Evolutionary conservation across 2,329 filamentous ascomycete species (phyloP).

Genomic region (Thelonectria rubi): DNA sequence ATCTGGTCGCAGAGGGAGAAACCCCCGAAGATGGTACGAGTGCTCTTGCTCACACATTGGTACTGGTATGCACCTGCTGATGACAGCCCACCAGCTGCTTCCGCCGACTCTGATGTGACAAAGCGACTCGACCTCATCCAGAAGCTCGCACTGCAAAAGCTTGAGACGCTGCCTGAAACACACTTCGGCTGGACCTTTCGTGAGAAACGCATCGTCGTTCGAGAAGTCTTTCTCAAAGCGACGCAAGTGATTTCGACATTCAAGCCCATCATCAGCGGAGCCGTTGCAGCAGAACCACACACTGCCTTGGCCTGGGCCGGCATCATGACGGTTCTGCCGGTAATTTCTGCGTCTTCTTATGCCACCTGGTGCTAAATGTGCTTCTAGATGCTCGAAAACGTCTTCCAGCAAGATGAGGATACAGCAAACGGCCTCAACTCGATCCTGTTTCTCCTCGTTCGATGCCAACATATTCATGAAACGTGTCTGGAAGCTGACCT

Average conservation of each 20-base stretch:
- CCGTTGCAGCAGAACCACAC: conserved; percentile 15
- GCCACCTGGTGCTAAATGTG: not conserved
- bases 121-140: not conserved
- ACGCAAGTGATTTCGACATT: conserved; percentile 7
- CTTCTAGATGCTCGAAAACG: conserved; percentile 2
- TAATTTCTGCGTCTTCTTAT: not conserved
- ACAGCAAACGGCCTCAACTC: conserved; percentile 9
- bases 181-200: not conserved
- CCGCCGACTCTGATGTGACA: not conserved
- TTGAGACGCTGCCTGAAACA: not conserved
- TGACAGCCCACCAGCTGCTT: not conserved
- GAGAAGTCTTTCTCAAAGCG: conserved; percentile 8
- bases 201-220: conserved; percentile 3
- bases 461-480: conserved; percentile 14
- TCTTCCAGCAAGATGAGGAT: conserved; percentile 13
- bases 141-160: not conserved
- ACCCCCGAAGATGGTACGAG: not conserved
- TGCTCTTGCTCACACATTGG: not conserved
- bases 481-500: not conserved
- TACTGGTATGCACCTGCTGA: no score
- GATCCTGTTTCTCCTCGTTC: conserved; percentile 11
- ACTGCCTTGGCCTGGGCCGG: conserved; percentile 23
- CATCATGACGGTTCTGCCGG: conserved; percentile 11
- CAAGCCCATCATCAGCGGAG: conserved; percentile 12
- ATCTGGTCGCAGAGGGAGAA: not conserved